These are phyloP conservation scores for Cyphellophora europaea DNA, from an alignment of 2,329 filamentous ascomycete genomes.

Conservation along the genomic window DNA sequence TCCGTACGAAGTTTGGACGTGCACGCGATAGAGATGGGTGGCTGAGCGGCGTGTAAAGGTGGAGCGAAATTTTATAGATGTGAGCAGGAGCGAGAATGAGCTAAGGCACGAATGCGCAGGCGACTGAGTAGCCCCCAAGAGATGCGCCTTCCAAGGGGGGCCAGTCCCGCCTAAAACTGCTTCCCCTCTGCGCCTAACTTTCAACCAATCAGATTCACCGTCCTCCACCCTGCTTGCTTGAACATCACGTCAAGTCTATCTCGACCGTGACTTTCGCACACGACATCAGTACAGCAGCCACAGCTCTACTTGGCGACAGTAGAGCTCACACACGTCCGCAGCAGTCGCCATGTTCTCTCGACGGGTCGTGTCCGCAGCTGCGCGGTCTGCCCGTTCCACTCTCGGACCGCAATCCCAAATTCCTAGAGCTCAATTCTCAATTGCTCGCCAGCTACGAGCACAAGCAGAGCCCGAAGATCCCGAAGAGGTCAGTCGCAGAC, in stretches of 20 bases:
- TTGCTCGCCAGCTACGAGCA: slow-evolving; percentile 26
- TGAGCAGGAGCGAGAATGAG: not conserved
- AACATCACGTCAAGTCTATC: no score
- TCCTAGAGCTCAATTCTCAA: slow-evolving; percentile 33
- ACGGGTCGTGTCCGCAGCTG: slow-evolving; percentile 29
- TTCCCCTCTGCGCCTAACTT: no score
- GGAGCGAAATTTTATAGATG: not conserved
- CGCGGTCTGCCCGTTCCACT: slow-evolving; percentile 22
- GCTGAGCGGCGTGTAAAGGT: slow-evolving; percentile 20
- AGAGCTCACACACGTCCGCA: not conserved
- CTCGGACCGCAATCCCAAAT: slow-evolving; percentile 9
- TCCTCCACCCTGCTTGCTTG: no score
- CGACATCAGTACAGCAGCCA: no score
- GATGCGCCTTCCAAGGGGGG: no score
- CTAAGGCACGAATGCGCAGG: no score
- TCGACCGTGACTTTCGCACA: no score
- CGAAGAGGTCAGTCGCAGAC: no score
- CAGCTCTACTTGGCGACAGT: not conserved
- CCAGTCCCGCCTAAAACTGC: no score
- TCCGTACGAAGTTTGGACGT: slow-evolving; percentile 33
- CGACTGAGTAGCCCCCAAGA: no score
- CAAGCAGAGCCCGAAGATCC: slow-evolving; percentile 32
- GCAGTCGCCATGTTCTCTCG: slow-evolving; percentile 33
- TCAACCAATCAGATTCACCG: no score
- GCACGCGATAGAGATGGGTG: slow-evolving; percentile 32